Conservation (phyloP, 1,284 basidiomycete species). For the Stygiomarasmius scandens region DNA sequence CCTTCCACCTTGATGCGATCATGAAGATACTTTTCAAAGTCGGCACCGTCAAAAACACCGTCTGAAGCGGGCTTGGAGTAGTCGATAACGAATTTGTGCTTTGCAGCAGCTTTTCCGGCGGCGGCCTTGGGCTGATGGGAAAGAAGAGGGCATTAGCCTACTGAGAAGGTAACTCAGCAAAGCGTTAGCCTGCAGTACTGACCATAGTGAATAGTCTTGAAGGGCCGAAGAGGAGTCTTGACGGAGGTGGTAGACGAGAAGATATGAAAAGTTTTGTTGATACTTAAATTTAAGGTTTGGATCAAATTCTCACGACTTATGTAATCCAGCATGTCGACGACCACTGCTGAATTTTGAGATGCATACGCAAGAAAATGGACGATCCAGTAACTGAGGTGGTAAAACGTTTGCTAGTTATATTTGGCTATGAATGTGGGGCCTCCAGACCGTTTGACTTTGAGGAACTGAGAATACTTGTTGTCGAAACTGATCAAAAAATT, state of each 20-base stretch:
- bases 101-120: slow-evolving; percentile 70
- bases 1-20: slow-evolving; percentile 89
- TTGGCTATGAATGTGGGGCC: too few species aligned
- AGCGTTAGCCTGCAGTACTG: slow-evolving; percentile 66
- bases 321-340: too few species aligned
- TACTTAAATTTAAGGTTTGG: slow-evolving; percentile 34
- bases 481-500: too few species aligned
- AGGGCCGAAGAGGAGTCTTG: slow-evolving; percentile 16
- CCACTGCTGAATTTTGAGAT: too few species aligned
- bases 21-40: slow-evolving; percentile 92
- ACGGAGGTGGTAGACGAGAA: background rate
- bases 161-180: slow-evolving; percentile 92
- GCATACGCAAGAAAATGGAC: background rate
- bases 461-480: too few species aligned
- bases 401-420: too few species aligned
- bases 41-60: slow-evolving; percentile 89
- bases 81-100: slow-evolving; percentile 95
- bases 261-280: slow-evolving; percentile 3
- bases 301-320: too few species aligned
- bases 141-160: slow-evolving; percentile 68
- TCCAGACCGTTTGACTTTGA: too few species aligned
- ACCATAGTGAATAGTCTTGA: slow-evolving; percentile 60
- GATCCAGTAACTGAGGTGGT: too few species aligned
- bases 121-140: slow-evolving; percentile 64
- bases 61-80: slow-evolving; percentile 91